These are phyloP conservation scores for Clarireedia hainanense DNA, from an alignment of 2,329 filamentous ascomycete genomes.

Conservation along the genomic window DNA sequence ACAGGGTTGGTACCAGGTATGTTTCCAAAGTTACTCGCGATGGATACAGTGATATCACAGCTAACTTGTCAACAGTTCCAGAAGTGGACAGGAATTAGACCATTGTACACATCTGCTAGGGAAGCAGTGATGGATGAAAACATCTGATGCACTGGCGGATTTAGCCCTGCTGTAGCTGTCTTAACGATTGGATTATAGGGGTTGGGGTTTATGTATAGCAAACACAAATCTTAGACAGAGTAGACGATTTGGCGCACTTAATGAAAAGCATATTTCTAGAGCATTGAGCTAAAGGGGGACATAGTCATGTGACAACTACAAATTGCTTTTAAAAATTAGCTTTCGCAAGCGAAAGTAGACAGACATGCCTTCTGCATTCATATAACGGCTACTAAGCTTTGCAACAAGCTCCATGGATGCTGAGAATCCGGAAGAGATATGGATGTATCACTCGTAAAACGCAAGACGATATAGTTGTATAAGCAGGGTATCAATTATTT, in stretches of 20 bases:
- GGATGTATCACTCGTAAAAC: too few relatives aligned
- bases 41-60: constrained; percentile 9
- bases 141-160: neutral
- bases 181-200: neutral
- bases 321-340: too few relatives aligned
- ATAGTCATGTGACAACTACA: too few relatives aligned
- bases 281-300: too few relatives aligned
- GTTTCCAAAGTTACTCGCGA: constrained; percentile 27
- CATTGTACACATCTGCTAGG: constrained; percentile 63
- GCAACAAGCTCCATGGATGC: too few relatives aligned
- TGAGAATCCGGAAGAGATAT: too few relatives aligned
- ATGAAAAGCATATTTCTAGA: neutral
- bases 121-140: constrained; percentile 41
- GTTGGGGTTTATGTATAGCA: neutral
- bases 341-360: too few relatives aligned
- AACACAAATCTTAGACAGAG: neutral
- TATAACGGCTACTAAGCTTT: too few relatives aligned
- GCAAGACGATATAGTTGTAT: neutral
- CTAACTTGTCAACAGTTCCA: constrained; percentile 49
- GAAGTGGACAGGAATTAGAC: constrained; percentile 75
- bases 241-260: neutral
- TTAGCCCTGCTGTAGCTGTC: neutral
- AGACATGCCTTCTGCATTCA: too few relatives aligned
- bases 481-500: constrained; percentile 8
- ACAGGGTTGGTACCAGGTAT: constrained; percentile 81